These are phyloP conservation scores for Ceratobasidium sp. DNA, from an alignment of 1,284 basidiomycete species.

Conservation along the genomic window DNA sequence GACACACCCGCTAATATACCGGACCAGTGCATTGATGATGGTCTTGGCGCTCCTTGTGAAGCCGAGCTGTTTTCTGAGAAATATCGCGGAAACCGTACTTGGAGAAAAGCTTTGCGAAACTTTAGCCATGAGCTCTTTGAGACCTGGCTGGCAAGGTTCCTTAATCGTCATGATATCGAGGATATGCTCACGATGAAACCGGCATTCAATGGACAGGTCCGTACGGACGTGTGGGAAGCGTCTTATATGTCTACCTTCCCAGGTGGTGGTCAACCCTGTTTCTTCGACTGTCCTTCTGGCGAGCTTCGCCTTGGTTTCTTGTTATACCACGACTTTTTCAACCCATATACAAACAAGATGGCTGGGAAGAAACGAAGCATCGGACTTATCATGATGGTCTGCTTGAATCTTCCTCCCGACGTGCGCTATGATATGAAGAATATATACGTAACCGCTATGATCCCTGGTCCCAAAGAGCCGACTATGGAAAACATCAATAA, in stretches of 20 bases:
- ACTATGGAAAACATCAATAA: conserved; percentile 54
- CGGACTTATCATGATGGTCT: conserved; percentile 59
- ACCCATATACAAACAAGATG: conserved; percentile 57
- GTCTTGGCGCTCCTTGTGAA: background rate
- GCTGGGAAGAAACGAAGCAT: conserved; percentile 56
- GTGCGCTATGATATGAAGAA: conserved; percentile 59
- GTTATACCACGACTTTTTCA: conserved; percentile 61
- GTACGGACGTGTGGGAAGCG: conserved; percentile 55
- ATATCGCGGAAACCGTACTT: background rate
- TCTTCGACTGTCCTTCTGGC: conserved; percentile 49
- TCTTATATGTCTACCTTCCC: conserved; percentile 52
- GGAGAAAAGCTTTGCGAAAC: background rate
- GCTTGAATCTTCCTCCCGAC: conserved; percentile 59
- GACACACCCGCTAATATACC: no score
- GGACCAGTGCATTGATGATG: no score
- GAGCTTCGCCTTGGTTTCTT: conserved; percentile 54
- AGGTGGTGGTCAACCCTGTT: conserved; percentile 47
- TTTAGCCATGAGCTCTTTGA: conserved; percentile 24
- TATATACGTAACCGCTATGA: conserved; percentile 60
- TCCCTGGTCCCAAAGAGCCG: conserved; percentile 54
- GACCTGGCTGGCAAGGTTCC: conserved; percentile 20
- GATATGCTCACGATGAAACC: conserved; percentile 12
- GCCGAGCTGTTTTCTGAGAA: background rate
- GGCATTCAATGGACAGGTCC: no score
- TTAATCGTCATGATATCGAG: conserved; percentile 38